Conservation (phyloP, 2,329 filamentous ascomycete genomes). For the Diaporthe vexans region DNA sequence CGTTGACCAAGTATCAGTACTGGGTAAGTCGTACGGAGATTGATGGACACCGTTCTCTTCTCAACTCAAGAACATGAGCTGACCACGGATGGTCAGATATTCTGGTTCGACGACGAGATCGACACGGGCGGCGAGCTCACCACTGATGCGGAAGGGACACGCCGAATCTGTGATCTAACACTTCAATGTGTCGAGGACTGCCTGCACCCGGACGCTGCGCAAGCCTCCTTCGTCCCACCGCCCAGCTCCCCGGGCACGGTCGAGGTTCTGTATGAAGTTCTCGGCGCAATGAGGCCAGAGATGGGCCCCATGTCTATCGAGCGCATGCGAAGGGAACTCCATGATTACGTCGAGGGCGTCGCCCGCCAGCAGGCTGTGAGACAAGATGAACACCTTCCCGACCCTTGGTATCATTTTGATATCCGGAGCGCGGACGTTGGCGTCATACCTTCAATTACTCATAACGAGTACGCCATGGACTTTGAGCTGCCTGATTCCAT, state of each 20-base stretch:
- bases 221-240: neutral
- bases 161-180: neutral
- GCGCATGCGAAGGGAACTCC: conserved; percentile 8
- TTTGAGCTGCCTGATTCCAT: conserved; percentile 18
- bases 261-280: neutral
- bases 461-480: conserved; percentile 25
- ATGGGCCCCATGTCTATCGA: neutral
- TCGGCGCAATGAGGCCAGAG: neutral
- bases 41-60: neutral
- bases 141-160: neutral
- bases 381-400: neutral
- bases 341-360: neutral
- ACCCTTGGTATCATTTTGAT: conserved; percentile 11
- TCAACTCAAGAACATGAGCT: neutral
- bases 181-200: neutral
- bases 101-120: conserved; percentile 14
- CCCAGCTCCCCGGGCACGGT: neutral
- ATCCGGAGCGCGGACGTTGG: neutral
- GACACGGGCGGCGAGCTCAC: conserved; percentile 15
- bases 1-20: conserved; percentile 12
- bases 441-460: neutral
- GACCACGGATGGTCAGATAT: neutral
- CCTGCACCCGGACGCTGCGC: neutral
- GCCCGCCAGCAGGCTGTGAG: conserved; percentile 12
- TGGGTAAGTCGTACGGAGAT: neutral